Evolutionary conservation across 2,329 filamentous ascomycete genomes (phyloP), one percentile per base, ranked within the genome.

Genomic region (Calonectria hongkongensis): DNA sequence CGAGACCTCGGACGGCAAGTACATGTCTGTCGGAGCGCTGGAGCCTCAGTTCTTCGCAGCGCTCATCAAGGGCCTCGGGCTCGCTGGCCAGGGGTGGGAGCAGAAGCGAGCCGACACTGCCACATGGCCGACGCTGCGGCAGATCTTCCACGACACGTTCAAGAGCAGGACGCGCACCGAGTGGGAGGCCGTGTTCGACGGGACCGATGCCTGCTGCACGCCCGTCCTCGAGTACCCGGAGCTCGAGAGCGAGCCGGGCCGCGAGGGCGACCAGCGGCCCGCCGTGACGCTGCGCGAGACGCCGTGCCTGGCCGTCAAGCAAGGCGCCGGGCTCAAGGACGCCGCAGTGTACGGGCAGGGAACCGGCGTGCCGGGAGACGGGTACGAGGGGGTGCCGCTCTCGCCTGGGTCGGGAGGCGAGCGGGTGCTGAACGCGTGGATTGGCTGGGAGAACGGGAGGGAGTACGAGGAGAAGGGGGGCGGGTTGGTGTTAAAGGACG

Each of bases 151-250:
- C 3, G 81, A 81, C 4, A 87, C 86, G 0, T 98, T 98, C 83
- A 91, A 88, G 82, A 83, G 86, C 54, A 95, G 92, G 85, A 93
- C 93, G 5, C 89, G 96, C 41, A 81, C 84, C 0, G 93, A 98
- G 82, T 98, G 96, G 96, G 96, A 98, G 84, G 82, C 73, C 4
- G 86, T 98, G 7, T 98, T 98, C 82, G 94, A 98, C 82, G 94
- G 94, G 13, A 97, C 94, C 0, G 96, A 98, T 85, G 96, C 96
- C 1, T 98, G 96, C 83, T 95, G 94, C 75, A 95, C 94, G n/a
- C 96, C 96, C 0, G 94, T 98, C 1, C 86, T 98, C 50, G 92
- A 92, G 41, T 94, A 95, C 76, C 80, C 78, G 0, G 95, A 98
- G 84, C 86, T 98, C 51, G 90, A 95, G 78, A 78, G 73, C 3